Evolutionary conservation across 2,329 filamentous ascomycete species (phyloP), one percentile per base, ranked within the genome.

Genomic region (Phialophora chinensis): DNA sequence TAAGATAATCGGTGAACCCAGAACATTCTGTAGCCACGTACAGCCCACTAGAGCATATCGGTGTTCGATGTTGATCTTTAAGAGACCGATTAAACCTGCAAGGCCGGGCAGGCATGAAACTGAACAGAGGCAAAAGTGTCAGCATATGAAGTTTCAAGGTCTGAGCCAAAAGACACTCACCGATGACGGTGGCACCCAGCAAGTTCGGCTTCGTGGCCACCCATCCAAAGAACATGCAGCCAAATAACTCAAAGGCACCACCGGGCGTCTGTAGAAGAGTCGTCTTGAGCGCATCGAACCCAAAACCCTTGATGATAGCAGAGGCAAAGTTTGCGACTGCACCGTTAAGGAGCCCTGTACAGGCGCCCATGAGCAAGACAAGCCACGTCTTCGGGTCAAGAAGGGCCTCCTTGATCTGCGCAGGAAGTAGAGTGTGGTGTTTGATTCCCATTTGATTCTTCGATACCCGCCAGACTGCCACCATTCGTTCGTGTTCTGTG

Each of bases 11-110:
- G 83, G 81, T 0, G 82, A 81, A 4, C 83, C 83, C 47, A 85
- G 66, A 2, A 84, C 75, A 50, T 82, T 82, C 66, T 84, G 82
- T 12, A 86, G 73, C 84, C 84, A 85, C 7, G 82, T 83, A 70
- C 83, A 85, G n/a, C 76, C 83, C 0, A 84, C 82, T 1, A 86
- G 77, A 1, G 79, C 80, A 75, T 83, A 78, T 61, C 80, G 80
- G 57, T 84, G 77, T 3, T 79, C 73, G 2, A 84, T 74, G 23
- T 74, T 71, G 17, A 83, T 85, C 31, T 82, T 79, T 1, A 82
- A 76, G 65, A 86, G 83, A 4, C 84, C 83, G 1, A 85, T 75
- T 0, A 86, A 77, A 0, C 83, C 83, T 1, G 75, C 82, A 11
- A 85, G 44, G 2, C 67, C 67, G 29, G 67, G 67, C 1, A 69